These are phyloP conservation scores for Rhynchosporium agropyri DNA, from an alignment of 2,329 filamentous ascomycete genomes.

Conservation along the genomic window DNA sequence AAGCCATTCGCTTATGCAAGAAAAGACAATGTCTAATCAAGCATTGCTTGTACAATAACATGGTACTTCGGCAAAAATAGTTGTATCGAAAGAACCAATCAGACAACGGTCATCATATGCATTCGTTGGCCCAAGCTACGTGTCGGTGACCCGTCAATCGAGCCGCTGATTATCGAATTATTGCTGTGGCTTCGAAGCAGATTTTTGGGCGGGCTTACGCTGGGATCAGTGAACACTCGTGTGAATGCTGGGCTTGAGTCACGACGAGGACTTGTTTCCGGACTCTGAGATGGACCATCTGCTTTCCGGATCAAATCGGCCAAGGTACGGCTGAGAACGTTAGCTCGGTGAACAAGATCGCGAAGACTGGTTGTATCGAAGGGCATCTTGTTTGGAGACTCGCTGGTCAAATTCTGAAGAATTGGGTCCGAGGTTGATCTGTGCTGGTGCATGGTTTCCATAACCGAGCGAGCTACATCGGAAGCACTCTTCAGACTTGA, in stretches of 20 bases:
- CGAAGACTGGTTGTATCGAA: slow-evolving; percentile 72
- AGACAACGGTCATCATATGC: slow-evolving; percentile 66
- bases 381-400: slow-evolving; percentile 55
- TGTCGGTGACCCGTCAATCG: slow-evolving; percentile 56
- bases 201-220: slow-evolving; percentile 56
- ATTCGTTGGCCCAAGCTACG: slow-evolving; percentile 56
- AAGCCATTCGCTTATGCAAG: slow-evolving; percentile 48
- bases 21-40: slow-evolving; percentile 38
- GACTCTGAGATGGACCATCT: slow-evolving; percentile 60
- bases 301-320: slow-evolving; percentile 62
- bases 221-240: slow-evolving; percentile 65
- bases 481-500: slow-evolving; percentile 45
- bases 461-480: slow-evolving; percentile 60
- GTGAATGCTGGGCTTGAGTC: slow-evolving; percentile 70
- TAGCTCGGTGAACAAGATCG: slow-evolving; percentile 64
- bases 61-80: slow-evolving; percentile 12
- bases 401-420: slow-evolving; percentile 36
- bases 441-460: slow-evolving; percentile 64
- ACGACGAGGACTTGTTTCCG: slow-evolving; percentile 51
- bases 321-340: slow-evolving; percentile 59
- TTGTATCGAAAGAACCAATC: slow-evolving; percentile 27
- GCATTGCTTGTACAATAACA: slow-evolving; percentile 38
- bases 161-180: slow-evolving; percentile 54
- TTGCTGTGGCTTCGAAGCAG: slow-evolving; percentile 56
- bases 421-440: slow-evolving; percentile 48